phyloP scores from a whole-genome alignment of 106 monocot species.

The Narthecium ossifragum region DNA sequence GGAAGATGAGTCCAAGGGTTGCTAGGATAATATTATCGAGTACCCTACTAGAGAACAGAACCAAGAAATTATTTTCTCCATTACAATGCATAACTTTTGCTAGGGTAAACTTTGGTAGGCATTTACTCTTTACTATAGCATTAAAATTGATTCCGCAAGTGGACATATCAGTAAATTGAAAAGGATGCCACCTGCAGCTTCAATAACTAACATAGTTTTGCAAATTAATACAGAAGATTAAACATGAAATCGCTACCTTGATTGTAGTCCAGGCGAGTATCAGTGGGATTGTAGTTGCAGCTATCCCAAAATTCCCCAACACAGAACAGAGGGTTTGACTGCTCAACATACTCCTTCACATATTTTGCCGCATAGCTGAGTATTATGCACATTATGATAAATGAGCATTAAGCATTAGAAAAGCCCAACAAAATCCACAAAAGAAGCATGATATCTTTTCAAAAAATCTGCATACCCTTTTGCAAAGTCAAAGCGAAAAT shows the following conservation, averaged over 20 bases:
- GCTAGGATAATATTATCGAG: too few relatives aligned
- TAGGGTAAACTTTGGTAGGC: too few relatives aligned
- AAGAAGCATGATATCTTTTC: neutral
- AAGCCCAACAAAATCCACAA: neutral
- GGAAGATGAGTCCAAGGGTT: too few relatives aligned
- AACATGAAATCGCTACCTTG: slow-evolving; percentile 48
- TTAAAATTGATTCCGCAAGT: too few relatives aligned
- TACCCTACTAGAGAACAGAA: too few relatives aligned
- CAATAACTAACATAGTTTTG: neutral
- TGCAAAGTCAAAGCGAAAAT: slow-evolving; percentile 91
- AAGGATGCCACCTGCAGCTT: neutral
- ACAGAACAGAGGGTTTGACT: slow-evolving; percentile 63
- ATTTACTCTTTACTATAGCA: too few relatives aligned
- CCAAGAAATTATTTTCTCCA: too few relatives aligned
- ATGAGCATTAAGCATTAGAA: slow-evolving; percentile 19
- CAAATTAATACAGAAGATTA: neutral
- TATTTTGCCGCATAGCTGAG: slow-evolving; percentile 65
- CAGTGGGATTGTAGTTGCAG: slow-evolving; percentile 49
- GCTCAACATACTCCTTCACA: slow-evolving; percentile 78
- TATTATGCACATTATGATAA: slow-evolving; percentile 33
- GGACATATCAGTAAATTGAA: too few relatives aligned
- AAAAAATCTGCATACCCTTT: slow-evolving; percentile 46
- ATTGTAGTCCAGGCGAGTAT: slow-evolving; percentile 55
- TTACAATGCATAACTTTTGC: too few relatives aligned
- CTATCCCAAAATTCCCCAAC: slow-evolving; percentile 89